Conservation (phyloP, 192 early-diverging fungal species). For the Chytriomyces hyalinus region DNA sequence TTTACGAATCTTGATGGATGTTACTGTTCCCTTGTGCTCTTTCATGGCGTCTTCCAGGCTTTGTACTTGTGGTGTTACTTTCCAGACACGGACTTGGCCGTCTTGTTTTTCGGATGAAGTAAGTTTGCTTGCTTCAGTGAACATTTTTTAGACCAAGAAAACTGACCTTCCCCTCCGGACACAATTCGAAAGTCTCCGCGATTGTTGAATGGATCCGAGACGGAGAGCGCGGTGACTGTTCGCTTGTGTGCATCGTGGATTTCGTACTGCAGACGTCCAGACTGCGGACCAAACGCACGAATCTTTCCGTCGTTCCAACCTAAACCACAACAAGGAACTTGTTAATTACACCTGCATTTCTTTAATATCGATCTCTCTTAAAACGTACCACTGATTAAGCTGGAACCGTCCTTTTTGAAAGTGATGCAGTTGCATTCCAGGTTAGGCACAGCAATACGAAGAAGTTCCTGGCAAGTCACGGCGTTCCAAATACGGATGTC, state of each 20-base stretch:
- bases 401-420: constrained; percentile 64
- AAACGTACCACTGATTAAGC: constrained; percentile 46
- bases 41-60: constrained; percentile 61
- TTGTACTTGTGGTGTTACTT: constrained; percentile 49
- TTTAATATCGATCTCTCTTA: background rate
- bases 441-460: constrained; percentile 63
- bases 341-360: background rate
- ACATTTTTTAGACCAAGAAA: background rate
- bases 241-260: constrained; percentile 65
- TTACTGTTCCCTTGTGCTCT: constrained; percentile 68
- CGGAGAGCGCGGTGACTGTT: constrained; percentile 58
- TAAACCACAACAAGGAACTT: background rate
- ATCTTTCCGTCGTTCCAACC: constrained; percentile 71
- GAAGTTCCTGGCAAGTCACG: constrained; percentile 50
- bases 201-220: constrained; percentile 52
- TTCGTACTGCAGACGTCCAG: constrained; percentile 62
- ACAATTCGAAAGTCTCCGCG: constrained; percentile 59
- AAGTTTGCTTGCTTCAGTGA: background rate
- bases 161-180: constrained; percentile 58
- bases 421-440: constrained; percentile 64
- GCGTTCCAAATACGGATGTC: constrained; percentile 67
- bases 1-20: constrained; percentile 64
- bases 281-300: constrained; percentile 65
- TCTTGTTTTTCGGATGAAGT: constrained; percentile 34
- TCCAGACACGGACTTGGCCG: constrained; percentile 66